Evolutionary conservation across 2,329 filamentous ascomycete genomes (phyloP), one percentile per base, ranked within the genome.

Genomic region (Botrytis squamosa): DNA sequence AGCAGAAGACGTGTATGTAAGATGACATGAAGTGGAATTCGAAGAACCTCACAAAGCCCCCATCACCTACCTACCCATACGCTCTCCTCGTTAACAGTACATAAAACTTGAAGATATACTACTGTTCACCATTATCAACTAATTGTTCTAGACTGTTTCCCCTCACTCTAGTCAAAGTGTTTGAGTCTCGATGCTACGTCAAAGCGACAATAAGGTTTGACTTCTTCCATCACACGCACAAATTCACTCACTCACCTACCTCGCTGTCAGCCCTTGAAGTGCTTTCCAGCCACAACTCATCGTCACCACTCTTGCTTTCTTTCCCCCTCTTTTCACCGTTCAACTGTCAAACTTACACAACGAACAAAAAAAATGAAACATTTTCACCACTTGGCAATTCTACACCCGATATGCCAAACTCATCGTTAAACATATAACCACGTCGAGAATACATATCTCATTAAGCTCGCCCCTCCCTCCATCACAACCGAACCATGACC

Each of bases 91-190:
- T 18, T 25, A 18, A n/a, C 1, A 40, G 36, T 4, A 40, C 25
- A 62, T n/a, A 22, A 25, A 22, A 62, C 25, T n/a, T 62, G 59
- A 62, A 38, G 59, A 62, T 62, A 62, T 62, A 63, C 60, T 42
- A 63, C 60, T n/a, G 25, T n/a, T 42, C 60, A 42, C 16, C 38
- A 20, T 44, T 42, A 4, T 18, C 14, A 29, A 8, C 25, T 29
- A 64, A 12, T 3, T 7, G 25, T 29, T 29, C 62, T 44, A 44
- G 62, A 64, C 62, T 20, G 9, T 42, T 29, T 64, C 38, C 60
- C 62, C 62, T 64, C 38, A 38, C 38, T 44, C 7, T 64, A 57
- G 25, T 57, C 3, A 16, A 18, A 4, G 14, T 57, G 18, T 20
- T 42, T 64, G 16, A 12, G 16, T 44, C 60, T 29, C 29, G 60